A percentile compares a stretch with the other conserved stretches of the same genome.
Evolutionary conservation across 768 basidiomycete species (phyloP).

Genomic region (Neoboletus subvelutipes): DNA sequence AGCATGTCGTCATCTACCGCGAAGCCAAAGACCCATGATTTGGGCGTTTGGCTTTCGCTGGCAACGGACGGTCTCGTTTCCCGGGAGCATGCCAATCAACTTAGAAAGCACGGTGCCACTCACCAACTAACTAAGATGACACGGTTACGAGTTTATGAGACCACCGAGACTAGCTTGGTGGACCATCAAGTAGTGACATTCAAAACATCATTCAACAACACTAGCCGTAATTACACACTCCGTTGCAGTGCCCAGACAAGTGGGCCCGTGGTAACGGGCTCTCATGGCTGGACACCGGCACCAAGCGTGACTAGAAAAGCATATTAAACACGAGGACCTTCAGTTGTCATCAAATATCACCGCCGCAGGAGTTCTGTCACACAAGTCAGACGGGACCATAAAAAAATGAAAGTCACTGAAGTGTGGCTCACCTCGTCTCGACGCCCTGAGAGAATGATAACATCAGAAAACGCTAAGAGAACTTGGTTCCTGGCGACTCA

Average conservation of each 20-base stretch:
- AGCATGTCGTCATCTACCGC: background rate
- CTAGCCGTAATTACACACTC: background rate
- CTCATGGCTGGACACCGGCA: background rate
- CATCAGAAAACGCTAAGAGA: background rate
- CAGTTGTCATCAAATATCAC: constrained; percentile 9
- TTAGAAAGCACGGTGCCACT: background rate
- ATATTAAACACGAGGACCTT: background rate
- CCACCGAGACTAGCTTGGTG: too few relatives aligned
- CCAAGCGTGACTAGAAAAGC: background rate
- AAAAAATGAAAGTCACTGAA: too few relatives aligned
- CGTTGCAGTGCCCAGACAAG: background rate
- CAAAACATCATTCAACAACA: background rate
- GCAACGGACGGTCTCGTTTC: background rate
- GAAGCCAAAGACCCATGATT: background rate
- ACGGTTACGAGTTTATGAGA: background rate
- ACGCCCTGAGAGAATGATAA: constrained; percentile 1
- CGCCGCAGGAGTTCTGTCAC: background rate
- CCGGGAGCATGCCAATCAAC: background rate
- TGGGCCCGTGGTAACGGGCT: background rate
- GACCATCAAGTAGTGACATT: background rate
- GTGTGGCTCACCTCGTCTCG: constrained; percentile 3
- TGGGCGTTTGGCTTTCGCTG: background rate
- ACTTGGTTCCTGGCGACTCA: background rate
- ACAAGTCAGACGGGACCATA: background rate
- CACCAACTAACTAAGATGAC: background rate